Evolutionary conservation across 257 asterid species (phyloP).

Genomic region (Jaltomata sinuosa): DNA sequence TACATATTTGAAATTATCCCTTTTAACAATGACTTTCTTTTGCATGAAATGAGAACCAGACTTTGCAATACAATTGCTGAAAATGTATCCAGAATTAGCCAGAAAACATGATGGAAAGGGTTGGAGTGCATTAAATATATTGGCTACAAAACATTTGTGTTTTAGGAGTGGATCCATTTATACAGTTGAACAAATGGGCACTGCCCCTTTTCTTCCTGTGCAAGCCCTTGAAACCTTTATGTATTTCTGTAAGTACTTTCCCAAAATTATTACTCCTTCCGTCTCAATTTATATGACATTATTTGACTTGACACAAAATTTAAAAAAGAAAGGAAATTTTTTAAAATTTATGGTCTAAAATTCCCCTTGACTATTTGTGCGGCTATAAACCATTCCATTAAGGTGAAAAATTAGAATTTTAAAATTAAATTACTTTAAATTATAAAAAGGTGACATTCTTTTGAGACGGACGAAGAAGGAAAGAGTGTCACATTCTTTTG

Average conservation of each 20-base stretch:
- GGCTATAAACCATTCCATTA: too few species aligned
- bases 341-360: too few species aligned
- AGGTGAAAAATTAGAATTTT: too few species aligned
- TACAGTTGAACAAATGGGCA: not conserved
- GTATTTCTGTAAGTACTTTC: not conserved
- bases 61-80: not conserved
- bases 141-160: not conserved
- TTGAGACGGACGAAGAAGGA: too few species aligned
- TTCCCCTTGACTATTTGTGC: too few species aligned
- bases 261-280: not conserved
- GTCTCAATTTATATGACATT: too few species aligned
- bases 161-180: slow-evolving; percentile 1
- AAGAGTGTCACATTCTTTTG: too few species aligned
- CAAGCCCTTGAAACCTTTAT: not conserved
- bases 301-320: too few species aligned
- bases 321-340: too few species aligned
- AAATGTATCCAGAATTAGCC: not conserved
- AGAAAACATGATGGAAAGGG: not conserved
- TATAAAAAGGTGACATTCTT: too few species aligned
- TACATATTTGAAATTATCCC: too few species aligned
- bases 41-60: not conserved
- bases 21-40: not conserved
- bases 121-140: not conserved
- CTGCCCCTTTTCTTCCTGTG: not conserved
- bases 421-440: too few species aligned